Evolutionary conservation across 2,329 filamentous ascomycete species (phyloP).

Genomic region (Colletotrichum chrysophilum): DNA sequence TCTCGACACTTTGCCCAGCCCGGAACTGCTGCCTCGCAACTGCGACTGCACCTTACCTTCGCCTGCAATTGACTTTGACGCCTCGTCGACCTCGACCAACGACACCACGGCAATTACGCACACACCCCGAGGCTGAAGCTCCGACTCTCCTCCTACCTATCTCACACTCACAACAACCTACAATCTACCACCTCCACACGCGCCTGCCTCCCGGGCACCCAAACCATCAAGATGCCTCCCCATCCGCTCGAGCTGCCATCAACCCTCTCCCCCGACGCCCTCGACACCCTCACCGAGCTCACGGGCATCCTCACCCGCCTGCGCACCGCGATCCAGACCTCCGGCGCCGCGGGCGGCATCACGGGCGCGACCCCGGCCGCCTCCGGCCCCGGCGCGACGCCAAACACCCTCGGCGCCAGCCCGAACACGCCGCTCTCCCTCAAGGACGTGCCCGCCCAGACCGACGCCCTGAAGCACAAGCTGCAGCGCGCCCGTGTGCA

Average conservation of each 20-base stretch:
- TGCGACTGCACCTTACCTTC: background rate
- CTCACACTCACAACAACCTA: too few species aligned
- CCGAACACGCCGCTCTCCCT: conserved; percentile 44
- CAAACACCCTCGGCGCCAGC: conserved; percentile 35
- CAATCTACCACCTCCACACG: background rate
- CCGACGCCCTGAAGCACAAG: conserved; percentile 81
- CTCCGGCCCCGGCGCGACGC: conserved; percentile 31
- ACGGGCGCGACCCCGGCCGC: conserved; percentile 41
- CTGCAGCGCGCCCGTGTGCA: conserved; percentile 78
- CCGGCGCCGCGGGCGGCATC: conserved; percentile 40
- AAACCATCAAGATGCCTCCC: conserved; percentile 7
- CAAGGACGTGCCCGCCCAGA: conserved; percentile 81
- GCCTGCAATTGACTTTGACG: conserved; percentile 14
- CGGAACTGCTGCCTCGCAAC: background rate
- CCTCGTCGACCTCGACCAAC: background rate
- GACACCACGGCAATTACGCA: background rate
- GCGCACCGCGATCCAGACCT: conserved; percentile 53
- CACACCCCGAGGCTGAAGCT: conserved; percentile 3
- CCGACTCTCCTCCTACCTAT: background rate
- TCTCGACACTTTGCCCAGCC: background rate
- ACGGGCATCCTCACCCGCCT: conserved; percentile 79
- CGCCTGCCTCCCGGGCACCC: background rate
- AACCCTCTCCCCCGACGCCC: conserved; percentile 78
- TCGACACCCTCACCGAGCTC: conserved; percentile 86
- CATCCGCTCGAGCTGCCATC: conserved; percentile 59